These are phyloP conservation scores for Pyricularia pennisetigena DNA, from an alignment of 2,329 filamentous ascomycete genomes.

Conservation along the genomic window DNA sequence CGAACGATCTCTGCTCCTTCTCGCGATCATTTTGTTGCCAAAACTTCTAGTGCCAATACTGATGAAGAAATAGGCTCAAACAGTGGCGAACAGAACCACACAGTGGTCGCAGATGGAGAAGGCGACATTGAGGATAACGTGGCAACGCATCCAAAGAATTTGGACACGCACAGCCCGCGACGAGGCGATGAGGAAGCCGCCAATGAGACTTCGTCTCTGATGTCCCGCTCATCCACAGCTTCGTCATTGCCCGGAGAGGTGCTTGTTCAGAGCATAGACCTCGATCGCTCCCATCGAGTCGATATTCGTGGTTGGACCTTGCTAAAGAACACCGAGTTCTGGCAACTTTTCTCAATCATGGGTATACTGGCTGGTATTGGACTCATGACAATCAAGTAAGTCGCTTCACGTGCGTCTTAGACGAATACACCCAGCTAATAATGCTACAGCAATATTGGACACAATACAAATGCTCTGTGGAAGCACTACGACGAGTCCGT, in stretches of 20 bases:
- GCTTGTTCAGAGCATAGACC: conserved; percentile 52
- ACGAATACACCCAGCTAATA: background rate
- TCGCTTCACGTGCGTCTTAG: conserved; percentile 8
- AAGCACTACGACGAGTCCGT: conserved; percentile 69
- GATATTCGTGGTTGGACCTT: conserved; percentile 83
- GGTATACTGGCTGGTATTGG: conserved; percentile 87
- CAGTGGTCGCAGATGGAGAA: background rate
- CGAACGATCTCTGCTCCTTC: conserved; percentile 28
- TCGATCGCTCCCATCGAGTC: conserved; percentile 67
- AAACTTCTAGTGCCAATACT: conserved; percentile 18
- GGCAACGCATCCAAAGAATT: background rate
- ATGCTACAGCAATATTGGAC: conserved; percentile 74
- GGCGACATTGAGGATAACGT: background rate
- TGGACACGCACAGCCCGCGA: background rate
- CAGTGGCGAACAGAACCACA: background rate
- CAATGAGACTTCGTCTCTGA: conserved; percentile 73
- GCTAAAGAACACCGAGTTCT: conserved; percentile 68
- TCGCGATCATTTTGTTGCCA: conserved; percentile 58
- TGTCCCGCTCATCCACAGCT: conserved; percentile 27
- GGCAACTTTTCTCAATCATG: conserved; percentile 82
- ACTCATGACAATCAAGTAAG: conserved; percentile 98
- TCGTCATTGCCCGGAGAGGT: conserved; percentile 41
- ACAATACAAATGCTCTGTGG: conserved; percentile 83
- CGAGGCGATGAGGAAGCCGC: conserved; percentile 5
- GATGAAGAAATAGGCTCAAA: conserved; percentile 11